Evolutionary conservation across 2,329 filamentous ascomycete genomes (phyloP), one percentile per base, ranked within the genome.

Genomic region (Tolypocladium cylindrosporum): DNA sequence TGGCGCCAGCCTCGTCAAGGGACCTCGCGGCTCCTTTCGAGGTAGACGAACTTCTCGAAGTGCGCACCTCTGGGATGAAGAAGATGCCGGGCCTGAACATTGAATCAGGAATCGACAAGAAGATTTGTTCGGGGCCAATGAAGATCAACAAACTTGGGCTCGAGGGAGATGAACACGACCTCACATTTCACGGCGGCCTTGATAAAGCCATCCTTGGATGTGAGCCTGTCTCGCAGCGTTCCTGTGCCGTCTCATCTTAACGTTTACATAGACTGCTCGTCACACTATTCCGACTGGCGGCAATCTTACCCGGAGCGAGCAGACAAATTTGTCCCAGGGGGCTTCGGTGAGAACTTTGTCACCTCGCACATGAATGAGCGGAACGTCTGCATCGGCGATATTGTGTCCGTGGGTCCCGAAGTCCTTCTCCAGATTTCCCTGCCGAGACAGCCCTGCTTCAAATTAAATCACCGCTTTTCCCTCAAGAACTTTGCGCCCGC

Each of bases 381-480:
- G 41, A 87, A 84, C 61, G 72, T 87, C 1, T 87, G 85, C 68
- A 84, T 88, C 55, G 85, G 85, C 27, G 85, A 88, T 62, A 71
- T 82, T 16, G 72, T 85, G 21, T 72, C 76, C 0, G 75, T 87
- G 9, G 77, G 79, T 0, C 70, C 74, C 52, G 72, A 75, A 2
- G 74, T 83, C 0, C 59, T 83, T 3, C 74, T 87, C 0, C 80
- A 87, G 63, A 80, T 87, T 31, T 81, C 78, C 61, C 71, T 86
- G 31, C 85, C 85, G 0, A 77, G 85, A 19, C 79, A 84, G 62
- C 85, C 85, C 11, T 88, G 85, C 71, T 88, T 81, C 72, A 88
- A 88, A 66, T 76, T 88, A 10, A 88, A 88, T 66, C 84, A 87
- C 63, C 82, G 85, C 1, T 88, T 88, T 67, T 76, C 79, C 40